Evolutionary conservation across 768 basidiomycete species (phyloP), one percentile per base, ranked within the genome.

Genomic region (Lentinula lateritia): DNA sequence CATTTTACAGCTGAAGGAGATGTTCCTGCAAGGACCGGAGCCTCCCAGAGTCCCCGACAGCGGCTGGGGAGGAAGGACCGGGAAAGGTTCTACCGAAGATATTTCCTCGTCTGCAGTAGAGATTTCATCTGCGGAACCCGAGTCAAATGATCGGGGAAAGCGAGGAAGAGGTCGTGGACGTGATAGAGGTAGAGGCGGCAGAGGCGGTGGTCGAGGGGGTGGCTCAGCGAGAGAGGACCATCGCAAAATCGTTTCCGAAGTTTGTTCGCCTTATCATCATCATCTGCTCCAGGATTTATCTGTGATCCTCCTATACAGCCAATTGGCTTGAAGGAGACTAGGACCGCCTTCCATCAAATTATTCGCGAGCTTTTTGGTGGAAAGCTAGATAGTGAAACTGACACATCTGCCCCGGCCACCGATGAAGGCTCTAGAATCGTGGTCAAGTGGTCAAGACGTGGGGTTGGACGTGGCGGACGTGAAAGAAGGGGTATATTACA

Each of bases 381-480:
- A 34, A 91, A 90, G 67, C 80, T 98, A 56, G 90, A 95, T 58
- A 92, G 86, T 34, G 89, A 93, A 69, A 90, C 92, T 1, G 89
- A 90, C 64, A 73, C 75, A 18, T 77, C 78, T 45, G 69, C 78
- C 42, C 72, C 79, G 42, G 69, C 73, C 13, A 72, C 76, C 12
- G 90, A 87, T 35, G 86, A 86, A 52, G 91, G 91, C n/a, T 84
- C 86, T 38, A 79, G 86, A 38, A 88, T 97, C 64, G 79, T 81
- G 16, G 87, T 98, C 64, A 91, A 86, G 68, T 98, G 92, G 92
- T 79, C 81, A 20, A 80, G 75, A 63, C 71, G 75, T 60, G 82
- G 82, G 0, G 73, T 78, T 43, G 76, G 81, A 32, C 76, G 83
- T 2, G 77, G 80, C 1, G 75, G 80, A n/a, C 76, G 83, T 23